phyloP scores from a whole-genome alignment of 129 eudicot genomes.

The Helianthus annuus region DNA sequence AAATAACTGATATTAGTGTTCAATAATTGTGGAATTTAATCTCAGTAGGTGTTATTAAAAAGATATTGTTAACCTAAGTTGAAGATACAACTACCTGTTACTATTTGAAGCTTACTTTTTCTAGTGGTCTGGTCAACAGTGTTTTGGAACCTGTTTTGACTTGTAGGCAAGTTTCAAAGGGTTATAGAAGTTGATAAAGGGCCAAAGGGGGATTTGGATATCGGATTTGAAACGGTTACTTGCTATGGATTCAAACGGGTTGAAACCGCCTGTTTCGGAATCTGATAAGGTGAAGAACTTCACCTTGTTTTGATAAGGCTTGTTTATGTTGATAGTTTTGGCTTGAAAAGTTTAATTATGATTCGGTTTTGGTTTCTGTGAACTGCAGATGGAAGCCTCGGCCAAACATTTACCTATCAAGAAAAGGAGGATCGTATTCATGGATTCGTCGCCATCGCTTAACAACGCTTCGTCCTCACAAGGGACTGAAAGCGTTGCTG shows the following conservation, averaged over 20 bases:
- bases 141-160: not conserved
- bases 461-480: not conserved
- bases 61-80: not conserved
- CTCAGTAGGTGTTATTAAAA: conserved; percentile 8
- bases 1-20: too few relatives aligned
- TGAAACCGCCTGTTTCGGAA: conserved; percentile 13
- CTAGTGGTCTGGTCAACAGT: conserved; percentile 11
- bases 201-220: conserved; percentile 18
- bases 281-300: conserved; percentile 34
- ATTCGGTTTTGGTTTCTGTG: not conserved
- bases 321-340: conserved; percentile 12
- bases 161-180: conserved; percentile 13
- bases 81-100: not conserved
- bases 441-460: conserved; percentile 31
- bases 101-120: conserved; percentile 7
- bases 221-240: not conserved
- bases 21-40: conserved; percentile 13
- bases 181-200: conserved; percentile 23
- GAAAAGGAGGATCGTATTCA: conserved; percentile 38
- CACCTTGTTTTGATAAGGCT: conserved; percentile 7
- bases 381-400: conserved; percentile 32
- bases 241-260: conserved; percentile 18
- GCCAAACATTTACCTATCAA: conserved; percentile 44
- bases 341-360: not conserved
- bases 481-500: not conserved